Conservation (phyloP, 345 rosid species). For the Euphorbia tirucalli region DNA sequence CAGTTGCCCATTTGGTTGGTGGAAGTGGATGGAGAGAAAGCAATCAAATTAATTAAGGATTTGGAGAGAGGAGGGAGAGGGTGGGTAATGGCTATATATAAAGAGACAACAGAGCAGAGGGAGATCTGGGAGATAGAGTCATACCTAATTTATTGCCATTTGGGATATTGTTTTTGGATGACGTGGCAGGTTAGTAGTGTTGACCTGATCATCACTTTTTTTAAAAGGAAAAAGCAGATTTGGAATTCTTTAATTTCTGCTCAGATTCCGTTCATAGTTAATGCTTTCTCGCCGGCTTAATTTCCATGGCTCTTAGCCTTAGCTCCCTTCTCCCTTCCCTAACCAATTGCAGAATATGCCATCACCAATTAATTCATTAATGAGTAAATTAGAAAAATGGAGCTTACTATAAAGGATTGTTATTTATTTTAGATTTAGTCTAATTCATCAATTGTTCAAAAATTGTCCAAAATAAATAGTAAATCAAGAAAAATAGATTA, state of each 20-base stretch:
- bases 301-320: neutral
- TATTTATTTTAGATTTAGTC: too few species aligned
- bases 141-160: constrained; percentile 40
- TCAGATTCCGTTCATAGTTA: too few species aligned
- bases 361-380: too few species aligned
- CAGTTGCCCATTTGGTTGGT: constrained; percentile 50
- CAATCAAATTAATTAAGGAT: constrained; percentile 10
- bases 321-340: too few species aligned
- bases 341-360: too few species aligned
- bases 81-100: neutral
- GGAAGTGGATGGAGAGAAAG: neutral
- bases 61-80: constrained; percentile 3
- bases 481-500: too few species aligned
- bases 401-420: too few species aligned
- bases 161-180: constrained; percentile 25
- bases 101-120: neutral
- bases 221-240: too few species aligned
- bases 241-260: too few species aligned
- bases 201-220: constrained; percentile 25
- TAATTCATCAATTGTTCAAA: too few species aligned
- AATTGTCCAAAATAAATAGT: too few species aligned
- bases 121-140: constrained; percentile 21
- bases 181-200: constrained; percentile 38
- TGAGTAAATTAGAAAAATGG: too few species aligned
- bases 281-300: neutral